phyloP scores from a whole-genome alignment of 805 yeast species.

The Starmerella powellii region DNA sequence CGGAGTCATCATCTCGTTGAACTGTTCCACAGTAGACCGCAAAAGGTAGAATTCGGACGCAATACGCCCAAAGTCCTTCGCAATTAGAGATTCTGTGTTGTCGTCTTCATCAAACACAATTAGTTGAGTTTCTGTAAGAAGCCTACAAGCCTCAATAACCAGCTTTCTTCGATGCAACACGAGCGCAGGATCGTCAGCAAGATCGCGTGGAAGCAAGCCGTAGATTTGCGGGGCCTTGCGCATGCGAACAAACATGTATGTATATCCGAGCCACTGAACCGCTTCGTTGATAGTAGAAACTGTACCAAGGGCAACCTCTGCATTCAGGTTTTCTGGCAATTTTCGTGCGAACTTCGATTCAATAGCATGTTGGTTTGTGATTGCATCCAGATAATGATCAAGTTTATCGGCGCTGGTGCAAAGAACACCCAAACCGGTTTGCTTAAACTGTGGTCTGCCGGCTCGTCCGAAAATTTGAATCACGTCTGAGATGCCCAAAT shows the following conservation, averaged over 20 bases:
- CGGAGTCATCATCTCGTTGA: conserved; percentile 74
- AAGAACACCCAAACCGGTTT: conserved; percentile 81
- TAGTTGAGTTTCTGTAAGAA: conserved; percentile 83
- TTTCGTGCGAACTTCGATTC: conserved; percentile 72
- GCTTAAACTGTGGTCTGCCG: conserved; percentile 94
- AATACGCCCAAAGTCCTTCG: conserved; percentile 86
- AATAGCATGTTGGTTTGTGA: conserved; percentile 92
- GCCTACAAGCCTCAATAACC: conserved; percentile 67
- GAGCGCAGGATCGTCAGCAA: conserved; percentile 70
- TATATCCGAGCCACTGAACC: conserved; percentile 94
- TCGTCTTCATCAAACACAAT: conserved; percentile 71
- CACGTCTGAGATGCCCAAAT: conserved; percentile 90
- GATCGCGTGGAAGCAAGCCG: conserved; percentile 79
- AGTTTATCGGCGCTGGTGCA: conserved; percentile 71
- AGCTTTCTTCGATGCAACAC: conserved; percentile 61
- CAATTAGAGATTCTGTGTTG: conserved; percentile 53
- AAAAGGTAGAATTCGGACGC: conserved; percentile 88
- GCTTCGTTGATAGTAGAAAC: conserved; percentile 93
- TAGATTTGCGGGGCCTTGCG: conserved; percentile 83
- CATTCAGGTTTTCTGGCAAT: conserved; percentile 83
- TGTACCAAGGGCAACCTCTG: conserved; percentile 90
- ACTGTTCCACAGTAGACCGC: conserved; percentile 75
- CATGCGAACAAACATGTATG: conserved; percentile 90
- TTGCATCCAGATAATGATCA: conserved; percentile 76
- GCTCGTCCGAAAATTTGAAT: conserved; percentile 98